A percentile compares a stretch with the other conserved stretches of the same genome.
phyloP scores from a whole-genome alignment of 495 filamentous ascomycete species.

The Aspergillus steynii region DNA sequence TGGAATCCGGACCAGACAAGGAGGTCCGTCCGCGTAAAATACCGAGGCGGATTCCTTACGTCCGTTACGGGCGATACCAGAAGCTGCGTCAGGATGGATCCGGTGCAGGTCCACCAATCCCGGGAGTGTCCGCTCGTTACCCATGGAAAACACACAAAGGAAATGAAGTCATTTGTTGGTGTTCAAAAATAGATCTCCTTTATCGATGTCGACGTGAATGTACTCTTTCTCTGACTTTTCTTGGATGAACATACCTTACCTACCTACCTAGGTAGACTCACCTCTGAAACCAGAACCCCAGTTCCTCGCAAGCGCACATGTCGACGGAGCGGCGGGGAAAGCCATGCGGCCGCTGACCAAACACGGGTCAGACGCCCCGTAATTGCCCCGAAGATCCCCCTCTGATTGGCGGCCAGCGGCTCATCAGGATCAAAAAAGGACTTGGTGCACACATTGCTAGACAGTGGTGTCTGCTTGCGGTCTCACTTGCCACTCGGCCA shows the following conservation, averaged over 20 bases:
- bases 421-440: slow-evolving; percentile 12
- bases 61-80: neutral
- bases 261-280: too few species aligned
- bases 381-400: neutral
- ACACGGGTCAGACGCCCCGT: slow-evolving; percentile 4
- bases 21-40: too few species aligned
- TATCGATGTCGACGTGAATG: too few species aligned
- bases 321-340: neutral
- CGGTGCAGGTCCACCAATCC: neutral
- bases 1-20: too few species aligned
- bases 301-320: too few species aligned
- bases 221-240: too few species aligned
- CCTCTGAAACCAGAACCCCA: too few species aligned
- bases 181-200: neutral
- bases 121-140: neutral
- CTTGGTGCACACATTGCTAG: neutral
- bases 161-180: neutral
- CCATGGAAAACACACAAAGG: neutral
- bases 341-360: neutral
- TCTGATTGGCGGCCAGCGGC: slow-evolving; percentile 1
- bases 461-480: neutral
- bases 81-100: neutral
- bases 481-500: slow-evolving; percentile 1
- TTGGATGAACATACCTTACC: too few species aligned
- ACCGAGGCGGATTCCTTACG: neutral